phyloP scores from a whole-genome alignment of 1,284 basidiomycete species.

The Pseudozyma flocculosa region DNA sequence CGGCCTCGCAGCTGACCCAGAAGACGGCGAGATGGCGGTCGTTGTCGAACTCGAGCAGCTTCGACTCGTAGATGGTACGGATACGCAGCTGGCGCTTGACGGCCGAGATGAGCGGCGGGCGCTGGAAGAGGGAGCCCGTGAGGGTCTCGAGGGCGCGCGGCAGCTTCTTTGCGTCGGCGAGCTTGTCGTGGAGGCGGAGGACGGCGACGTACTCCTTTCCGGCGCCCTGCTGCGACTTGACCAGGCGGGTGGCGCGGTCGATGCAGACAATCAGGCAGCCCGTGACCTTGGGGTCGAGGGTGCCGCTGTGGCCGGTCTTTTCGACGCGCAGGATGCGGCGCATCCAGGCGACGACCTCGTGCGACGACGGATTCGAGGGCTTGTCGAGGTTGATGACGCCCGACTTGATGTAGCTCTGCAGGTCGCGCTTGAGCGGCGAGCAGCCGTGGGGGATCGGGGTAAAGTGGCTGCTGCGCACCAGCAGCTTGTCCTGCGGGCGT shows the following conservation, averaged over 20 bases:
- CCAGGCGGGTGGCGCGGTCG: constrained; percentile 98
- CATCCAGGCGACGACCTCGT: constrained; percentile 99
- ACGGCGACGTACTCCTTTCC: constrained; percentile 99
- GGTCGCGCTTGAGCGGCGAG: constrained; percentile 90
- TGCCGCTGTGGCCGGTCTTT: constrained; percentile 97
- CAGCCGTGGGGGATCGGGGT: constrained; percentile 92
- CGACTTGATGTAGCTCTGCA: constrained; percentile 87
- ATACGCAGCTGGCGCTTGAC: constrained; percentile 98
- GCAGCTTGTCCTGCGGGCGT: constrained; percentile 60
- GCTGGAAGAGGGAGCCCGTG: constrained; percentile 97
- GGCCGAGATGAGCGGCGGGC: constrained; percentile 96
- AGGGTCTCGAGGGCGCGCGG: constrained; percentile 93
- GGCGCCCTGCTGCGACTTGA: constrained; percentile 96
- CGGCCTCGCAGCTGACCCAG: constrained; percentile 98
- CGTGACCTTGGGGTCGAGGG: constrained; percentile 97
- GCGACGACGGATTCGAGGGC: constrained; percentile 99
- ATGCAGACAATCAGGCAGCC: constrained; percentile 99
- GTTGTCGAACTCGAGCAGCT: constrained; percentile 95
- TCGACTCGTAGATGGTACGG: constrained; percentile 95
- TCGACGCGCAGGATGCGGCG: constrained; percentile 92
- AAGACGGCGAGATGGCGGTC: constrained; percentile 95
- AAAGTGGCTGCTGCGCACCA: constrained; percentile 93
- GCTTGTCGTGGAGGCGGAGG: constrained; percentile 80
- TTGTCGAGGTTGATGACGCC: constrained; percentile 99
- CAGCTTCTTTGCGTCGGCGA: constrained; percentile 79